Conservation (phyloP, 352 stramenopile species). For the Pythium brassicae region DNA sequence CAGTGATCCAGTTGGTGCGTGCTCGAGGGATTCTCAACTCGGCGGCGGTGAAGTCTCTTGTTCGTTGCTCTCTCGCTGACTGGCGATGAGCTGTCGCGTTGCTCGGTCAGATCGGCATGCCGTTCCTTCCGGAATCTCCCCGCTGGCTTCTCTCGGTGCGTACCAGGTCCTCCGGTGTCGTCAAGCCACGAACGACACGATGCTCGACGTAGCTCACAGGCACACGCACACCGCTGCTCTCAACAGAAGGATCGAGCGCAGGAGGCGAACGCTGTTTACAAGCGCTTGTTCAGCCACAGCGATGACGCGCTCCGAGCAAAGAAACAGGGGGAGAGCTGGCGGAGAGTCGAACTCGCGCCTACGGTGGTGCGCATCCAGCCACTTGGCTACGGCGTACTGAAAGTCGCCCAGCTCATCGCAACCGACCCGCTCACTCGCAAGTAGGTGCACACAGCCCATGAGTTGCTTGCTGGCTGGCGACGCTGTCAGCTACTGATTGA, state of each 20-base stretch:
- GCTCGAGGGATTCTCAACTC: too few relatives aligned
- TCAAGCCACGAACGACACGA: too few relatives aligned
- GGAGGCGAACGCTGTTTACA: constrained; percentile 34
- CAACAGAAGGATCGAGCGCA: constrained; percentile 42
- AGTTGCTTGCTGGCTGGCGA: background rate
- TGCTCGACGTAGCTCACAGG: background rate
- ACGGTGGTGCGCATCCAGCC: constrained; percentile 11
- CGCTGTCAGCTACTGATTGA: background rate
- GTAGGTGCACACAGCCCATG: constrained; percentile 13
- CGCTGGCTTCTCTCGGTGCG: constrained; percentile 58
- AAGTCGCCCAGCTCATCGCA: constrained; percentile 29
- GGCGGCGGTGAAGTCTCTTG: background rate
- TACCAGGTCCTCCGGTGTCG: background rate
- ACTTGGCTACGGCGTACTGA: constrained; percentile 30
- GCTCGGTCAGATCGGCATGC: constrained; percentile 44
- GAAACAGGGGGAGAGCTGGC: constrained; percentile 9
- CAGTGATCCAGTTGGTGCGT: constrained; percentile 54
- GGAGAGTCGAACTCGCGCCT: too few relatives aligned
- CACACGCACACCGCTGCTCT: background rate
- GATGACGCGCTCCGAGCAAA: constrained; percentile 11
- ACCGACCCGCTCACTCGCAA: constrained; percentile 31
- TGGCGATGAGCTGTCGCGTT: background rate
- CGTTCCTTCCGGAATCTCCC: constrained; percentile 62
- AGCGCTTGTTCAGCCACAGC: constrained; percentile 16
- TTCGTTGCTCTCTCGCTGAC: too few relatives aligned